These are phyloP conservation scores for Nicotiana undulata DNA, from an alignment of 257 asterid species.

Conservation along the genomic window DNA sequence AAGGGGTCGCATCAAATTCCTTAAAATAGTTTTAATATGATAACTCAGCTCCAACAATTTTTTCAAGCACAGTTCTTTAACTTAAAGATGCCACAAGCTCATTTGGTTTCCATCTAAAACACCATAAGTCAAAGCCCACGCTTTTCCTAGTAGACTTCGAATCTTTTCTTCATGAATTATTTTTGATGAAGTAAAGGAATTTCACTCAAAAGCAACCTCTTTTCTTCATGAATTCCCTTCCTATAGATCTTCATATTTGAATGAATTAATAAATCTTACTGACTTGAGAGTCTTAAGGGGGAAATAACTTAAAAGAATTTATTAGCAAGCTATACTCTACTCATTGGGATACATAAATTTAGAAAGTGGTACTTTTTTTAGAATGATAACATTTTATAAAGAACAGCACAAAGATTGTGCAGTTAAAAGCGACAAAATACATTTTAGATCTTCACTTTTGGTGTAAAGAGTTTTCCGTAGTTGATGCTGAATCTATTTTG, in stretches of 20 bases:
- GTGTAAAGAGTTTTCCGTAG: too few species aligned
- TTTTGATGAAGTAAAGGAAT: too few species aligned
- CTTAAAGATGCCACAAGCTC: neutral
- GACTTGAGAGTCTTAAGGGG: neutral
- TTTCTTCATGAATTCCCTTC: neutral
- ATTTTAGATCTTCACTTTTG: too few species aligned
- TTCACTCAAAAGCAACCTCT: neutral
- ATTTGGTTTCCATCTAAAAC: neutral
- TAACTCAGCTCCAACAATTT: neutral
- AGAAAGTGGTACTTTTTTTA: too few species aligned
- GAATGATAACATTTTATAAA: too few species aligned
- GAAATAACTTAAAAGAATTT: neutral
- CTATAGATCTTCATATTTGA: neutral
- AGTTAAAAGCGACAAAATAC: too few species aligned
- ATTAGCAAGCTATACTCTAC: neutral
- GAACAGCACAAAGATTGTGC: too few species aligned
- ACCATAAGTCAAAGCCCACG: neutral
- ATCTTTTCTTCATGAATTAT: neutral
- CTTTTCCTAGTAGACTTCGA: neutral
- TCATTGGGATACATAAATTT: neutral
- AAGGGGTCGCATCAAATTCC: neutral
- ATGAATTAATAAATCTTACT: neutral
- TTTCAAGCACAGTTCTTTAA: neutral
- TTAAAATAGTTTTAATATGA: neutral
- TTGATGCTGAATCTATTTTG: too few species aligned